A percentile compares a stretch with the other conserved stretches of the same genome.
Conservation (phyloP, 1,284 basidiomycete genomes). For the Peniophora sp. region DNA sequence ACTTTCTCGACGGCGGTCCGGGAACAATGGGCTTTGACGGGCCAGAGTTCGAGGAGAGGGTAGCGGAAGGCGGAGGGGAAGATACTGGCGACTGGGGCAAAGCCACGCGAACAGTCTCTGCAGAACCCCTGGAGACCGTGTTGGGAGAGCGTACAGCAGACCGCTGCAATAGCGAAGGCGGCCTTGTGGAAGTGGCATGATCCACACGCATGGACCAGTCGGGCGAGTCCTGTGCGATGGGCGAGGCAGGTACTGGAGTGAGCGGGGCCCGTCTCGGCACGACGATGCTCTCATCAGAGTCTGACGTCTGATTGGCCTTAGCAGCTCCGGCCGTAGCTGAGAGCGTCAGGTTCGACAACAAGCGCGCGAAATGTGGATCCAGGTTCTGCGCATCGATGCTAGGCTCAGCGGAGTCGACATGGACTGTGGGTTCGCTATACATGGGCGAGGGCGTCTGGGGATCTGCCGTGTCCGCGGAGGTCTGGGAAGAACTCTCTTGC, state of each 20-base stretch:
- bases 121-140: not conserved
- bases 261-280: not conserved
- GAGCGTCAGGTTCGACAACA: constrained; percentile 53
- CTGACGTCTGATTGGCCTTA: constrained; percentile 3
- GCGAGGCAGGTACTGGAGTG: not conserved
- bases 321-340: constrained; percentile 36
- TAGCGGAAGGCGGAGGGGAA: constrained; percentile 9
- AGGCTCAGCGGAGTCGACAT: constrained; percentile 15
- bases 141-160: not conserved
- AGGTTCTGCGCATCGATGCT: constrained; percentile 12
- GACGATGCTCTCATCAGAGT: constrained; percentile 1
- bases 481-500: constrained; percentile 60
- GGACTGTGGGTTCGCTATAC: constrained; percentile 32
- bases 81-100: not conserved
- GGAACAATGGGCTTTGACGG: constrained; percentile 5
- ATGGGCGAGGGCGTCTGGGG: constrained; percentile 58
- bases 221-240: not conserved
- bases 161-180: not conserved
- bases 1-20: not conserved
- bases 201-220: constrained; percentile 7
- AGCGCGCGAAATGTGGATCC: constrained; percentile 64
- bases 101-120: not conserved
- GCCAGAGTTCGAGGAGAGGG: constrained; percentile 10
- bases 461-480: constrained; percentile 51
- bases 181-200: not conserved